Conservation (phyloP, 2,329 filamentous ascomycete genomes). For the Phialophora expanda region DNA sequence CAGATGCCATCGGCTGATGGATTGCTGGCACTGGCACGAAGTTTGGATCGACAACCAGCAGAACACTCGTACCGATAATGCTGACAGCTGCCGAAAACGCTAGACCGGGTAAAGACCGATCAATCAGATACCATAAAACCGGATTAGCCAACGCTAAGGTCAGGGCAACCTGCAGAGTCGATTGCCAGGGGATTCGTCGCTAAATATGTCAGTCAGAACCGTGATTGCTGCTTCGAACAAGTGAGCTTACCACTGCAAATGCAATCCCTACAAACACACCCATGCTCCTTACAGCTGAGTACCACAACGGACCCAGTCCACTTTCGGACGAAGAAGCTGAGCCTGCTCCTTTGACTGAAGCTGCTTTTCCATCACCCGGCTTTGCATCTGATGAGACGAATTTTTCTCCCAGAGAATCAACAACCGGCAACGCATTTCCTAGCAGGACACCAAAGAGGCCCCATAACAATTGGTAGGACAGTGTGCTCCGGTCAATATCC, state of each 20-base stretch:
- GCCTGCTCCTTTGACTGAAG: slow-evolving; percentile 32
- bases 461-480: slow-evolving; percentile 79
- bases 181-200: slow-evolving; percentile 91
- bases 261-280: slow-evolving; percentile 75
- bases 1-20: slow-evolving; percentile 43
- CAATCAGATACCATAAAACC: slow-evolving; percentile 93
- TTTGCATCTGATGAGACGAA: slow-evolving; percentile 49
- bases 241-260: slow-evolving; percentile 74
- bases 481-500: slow-evolving; percentile 60
- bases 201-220: slow-evolving; percentile 47
- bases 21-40: slow-evolving; percentile 72
- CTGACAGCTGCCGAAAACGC: slow-evolving; percentile 77
- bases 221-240: slow-evolving; percentile 27
- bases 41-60: slow-evolving; percentile 77
- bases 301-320: slow-evolving; percentile 71
- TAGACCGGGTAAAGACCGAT: slow-evolving; percentile 84
- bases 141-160: slow-evolving; percentile 91
- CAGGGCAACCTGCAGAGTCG: slow-evolving; percentile 87
- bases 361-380: slow-evolving; percentile 29
- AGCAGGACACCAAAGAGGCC: slow-evolving; percentile 76
- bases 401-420: slow-evolving; percentile 76
- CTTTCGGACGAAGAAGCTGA: slow-evolving; percentile 40
- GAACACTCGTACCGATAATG: slow-evolving; percentile 71
- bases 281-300: slow-evolving; percentile 70
- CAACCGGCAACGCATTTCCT: slow-evolving; percentile 80